phyloP scores from a whole-genome alignment of 2,329 filamentous ascomycete genomes.

The Colletotrichum navitas region DNA sequence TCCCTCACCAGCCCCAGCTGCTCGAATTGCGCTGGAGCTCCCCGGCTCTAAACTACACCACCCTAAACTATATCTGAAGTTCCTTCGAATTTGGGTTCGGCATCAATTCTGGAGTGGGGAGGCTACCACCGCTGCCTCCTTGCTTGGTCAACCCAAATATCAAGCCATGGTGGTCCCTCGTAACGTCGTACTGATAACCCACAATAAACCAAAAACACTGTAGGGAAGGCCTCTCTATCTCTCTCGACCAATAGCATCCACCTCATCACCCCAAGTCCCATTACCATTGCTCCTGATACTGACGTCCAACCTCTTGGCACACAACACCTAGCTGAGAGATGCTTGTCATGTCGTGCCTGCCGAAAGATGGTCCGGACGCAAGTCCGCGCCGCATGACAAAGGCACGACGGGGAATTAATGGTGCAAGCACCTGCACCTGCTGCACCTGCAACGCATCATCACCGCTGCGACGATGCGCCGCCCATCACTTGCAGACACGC shows the following conservation, averaged over 20 bases:
- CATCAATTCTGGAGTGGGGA: neutral
- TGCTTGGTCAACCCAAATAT: neutral
- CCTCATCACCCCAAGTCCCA: neutral
- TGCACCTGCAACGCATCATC: neutral
- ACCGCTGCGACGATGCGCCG: neutral
- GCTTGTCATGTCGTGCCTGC: neutral
- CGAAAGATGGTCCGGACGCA: neutral
- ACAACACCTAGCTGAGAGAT: neutral
- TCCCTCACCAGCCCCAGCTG: too few relatives aligned
- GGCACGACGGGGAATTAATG: conserved; percentile 1
- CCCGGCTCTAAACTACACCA: conserved; percentile 4
- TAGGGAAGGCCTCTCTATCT: neutral
- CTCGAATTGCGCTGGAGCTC: neutral
- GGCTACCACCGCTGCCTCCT: neutral
- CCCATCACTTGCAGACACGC: neutral
- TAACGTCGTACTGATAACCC: neutral
- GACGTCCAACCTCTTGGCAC: neutral
- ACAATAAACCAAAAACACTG: neutral
- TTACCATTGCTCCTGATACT: neutral
- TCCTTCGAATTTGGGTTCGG: neutral
- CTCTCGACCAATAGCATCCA: neutral
- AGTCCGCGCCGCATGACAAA: neutral
- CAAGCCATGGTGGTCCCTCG: neutral
- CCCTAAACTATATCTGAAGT: neutral
- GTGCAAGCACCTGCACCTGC: neutral